These are phyloP conservation scores for Scheffersomyces stambukii DNA, from an alignment of 1,139 yeast species.

Conservation along the genomic window DNA sequence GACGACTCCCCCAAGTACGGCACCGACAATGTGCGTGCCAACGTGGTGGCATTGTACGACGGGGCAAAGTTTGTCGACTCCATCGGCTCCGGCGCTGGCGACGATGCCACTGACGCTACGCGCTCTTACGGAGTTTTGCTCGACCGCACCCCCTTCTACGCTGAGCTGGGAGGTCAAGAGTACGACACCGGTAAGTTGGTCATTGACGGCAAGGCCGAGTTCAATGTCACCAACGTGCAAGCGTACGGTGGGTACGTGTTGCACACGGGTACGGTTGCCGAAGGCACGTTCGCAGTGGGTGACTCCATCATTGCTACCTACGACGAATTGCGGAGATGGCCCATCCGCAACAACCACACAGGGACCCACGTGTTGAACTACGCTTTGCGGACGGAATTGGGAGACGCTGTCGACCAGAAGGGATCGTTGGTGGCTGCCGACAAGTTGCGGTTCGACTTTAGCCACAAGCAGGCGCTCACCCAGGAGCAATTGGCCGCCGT, in stretches of 20 bases:
- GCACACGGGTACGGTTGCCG: conserved; percentile 83
- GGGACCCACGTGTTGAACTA: conserved; percentile 94
- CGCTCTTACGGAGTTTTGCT: conserved; percentile 74
- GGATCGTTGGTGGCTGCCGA: conserved; percentile 97
- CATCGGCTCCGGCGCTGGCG: conserved; percentile 23
- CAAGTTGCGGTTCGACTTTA: conserved; percentile 91
- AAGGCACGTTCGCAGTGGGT: conserved; percentile 66
- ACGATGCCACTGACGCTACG: conserved; percentile 16
- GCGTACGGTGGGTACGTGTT: conserved; percentile 90
- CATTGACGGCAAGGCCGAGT: conserved; percentile 82
- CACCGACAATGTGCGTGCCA: conserved; percentile 56
- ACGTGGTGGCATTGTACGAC: conserved; percentile 66
- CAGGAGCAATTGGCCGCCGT: conserved; percentile 68
- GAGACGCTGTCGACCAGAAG: conserved; percentile 88
- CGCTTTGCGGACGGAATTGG: conserved; percentile 82
- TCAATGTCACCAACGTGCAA: conserved; percentile 88
- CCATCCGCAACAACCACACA: conserved; percentile 95
- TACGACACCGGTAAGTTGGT: conserved; percentile 91
- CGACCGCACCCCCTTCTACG: conserved; percentile 91
- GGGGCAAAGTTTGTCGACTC: conserved; percentile 57
- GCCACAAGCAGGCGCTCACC: conserved; percentile 79
- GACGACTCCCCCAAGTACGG: conserved; percentile 78
- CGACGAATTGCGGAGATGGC: conserved; percentile 94
- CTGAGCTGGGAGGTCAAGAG: conserved; percentile 99
- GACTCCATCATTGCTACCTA: conserved; percentile 80